A percentile compares a stretch with the other conserved stretches of the same genome.
phyloP scores from a whole-genome alignment of 2,329 filamentous ascomycete genomes.

The Clonostachys solani region DNA sequence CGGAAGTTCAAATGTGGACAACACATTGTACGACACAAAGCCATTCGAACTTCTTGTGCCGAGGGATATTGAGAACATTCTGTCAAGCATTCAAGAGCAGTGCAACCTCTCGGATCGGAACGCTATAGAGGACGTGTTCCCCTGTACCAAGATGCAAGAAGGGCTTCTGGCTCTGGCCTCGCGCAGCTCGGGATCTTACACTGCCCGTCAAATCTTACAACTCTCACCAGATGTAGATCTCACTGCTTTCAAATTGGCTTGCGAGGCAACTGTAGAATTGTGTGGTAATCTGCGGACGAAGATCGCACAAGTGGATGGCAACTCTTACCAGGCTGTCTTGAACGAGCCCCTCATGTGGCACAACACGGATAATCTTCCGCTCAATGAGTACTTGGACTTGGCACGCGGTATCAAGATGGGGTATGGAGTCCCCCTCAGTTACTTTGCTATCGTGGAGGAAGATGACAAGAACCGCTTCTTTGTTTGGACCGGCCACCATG shows the following conservation, averaged over 20 bases:
- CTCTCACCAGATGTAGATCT: slow-evolving; percentile 10
- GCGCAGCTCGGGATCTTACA: slow-evolving; percentile 21
- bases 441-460: neutral
- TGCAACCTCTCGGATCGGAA: neutral
- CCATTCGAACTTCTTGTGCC: neutral
- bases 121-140: slow-evolving; percentile 22
- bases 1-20: neutral
- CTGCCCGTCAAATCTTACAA: slow-evolving; percentile 16
- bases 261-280: slow-evolving; percentile 2
- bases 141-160: slow-evolving; percentile 28
- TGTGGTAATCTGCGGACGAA: slow-evolving; percentile 4
- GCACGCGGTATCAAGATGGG: neutral
- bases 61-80: neutral
- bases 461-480: slow-evolving; percentile 1
- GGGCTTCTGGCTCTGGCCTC: slow-evolving; percentile 25
- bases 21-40: neutral
- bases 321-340: slow-evolving; percentile 1
- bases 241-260: slow-evolving; percentile 5
- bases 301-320: slow-evolving; percentile 1
- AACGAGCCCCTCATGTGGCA: neutral
- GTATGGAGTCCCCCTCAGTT: neutral
- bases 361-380: neutral
- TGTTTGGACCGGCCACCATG: slow-evolving; percentile 9
- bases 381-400: neutral
- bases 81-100: neutral